Percentiles rank a stretch among this genome's conserved stretches.
Evolutionary conservation across 306 rosid genomes (phyloP).

Genomic region (Quercus rubra): DNA sequence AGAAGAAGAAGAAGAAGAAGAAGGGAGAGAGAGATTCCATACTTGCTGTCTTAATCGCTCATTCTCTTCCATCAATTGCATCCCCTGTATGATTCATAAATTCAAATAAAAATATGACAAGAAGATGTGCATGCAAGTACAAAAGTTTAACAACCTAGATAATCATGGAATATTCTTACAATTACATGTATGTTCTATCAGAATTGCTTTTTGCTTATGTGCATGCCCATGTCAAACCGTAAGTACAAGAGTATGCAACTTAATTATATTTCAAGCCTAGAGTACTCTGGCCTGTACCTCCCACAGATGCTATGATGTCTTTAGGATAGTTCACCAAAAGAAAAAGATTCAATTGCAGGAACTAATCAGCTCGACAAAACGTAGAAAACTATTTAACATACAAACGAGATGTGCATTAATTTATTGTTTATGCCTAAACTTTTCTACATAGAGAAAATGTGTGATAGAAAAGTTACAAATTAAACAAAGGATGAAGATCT

Average conservation of each 20-base stretch:
- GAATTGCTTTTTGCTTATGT: not conserved
- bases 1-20: not conserved
- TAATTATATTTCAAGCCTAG: not conserved
- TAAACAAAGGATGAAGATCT: no score
- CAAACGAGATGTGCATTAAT: not conserved
- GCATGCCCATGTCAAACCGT: not conserved
- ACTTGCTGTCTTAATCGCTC: constrained; percentile 63
- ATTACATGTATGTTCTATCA: not conserved
- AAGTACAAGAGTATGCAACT: not conserved
- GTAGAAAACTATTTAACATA: not conserved
- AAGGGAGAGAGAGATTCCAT: constrained; percentile 10
- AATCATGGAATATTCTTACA: no score
- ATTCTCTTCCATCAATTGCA: constrained; percentile 67
- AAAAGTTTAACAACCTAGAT: no score
- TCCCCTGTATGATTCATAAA: constrained; percentile 45
- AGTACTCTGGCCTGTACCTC: not conserved
- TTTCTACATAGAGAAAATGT: no score
- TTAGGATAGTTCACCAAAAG: not conserved
- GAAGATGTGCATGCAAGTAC: not conserved
- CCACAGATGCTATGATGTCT: not conserved
- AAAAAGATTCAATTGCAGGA: not conserved
- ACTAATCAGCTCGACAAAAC: not conserved
- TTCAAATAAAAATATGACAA: not conserved
- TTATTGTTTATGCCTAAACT: no score
- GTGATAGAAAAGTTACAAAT: no score